Evolutionary conservation across 2,329 filamentous ascomycete genomes (phyloP).

Genomic region (Claviceps africana): DNA sequence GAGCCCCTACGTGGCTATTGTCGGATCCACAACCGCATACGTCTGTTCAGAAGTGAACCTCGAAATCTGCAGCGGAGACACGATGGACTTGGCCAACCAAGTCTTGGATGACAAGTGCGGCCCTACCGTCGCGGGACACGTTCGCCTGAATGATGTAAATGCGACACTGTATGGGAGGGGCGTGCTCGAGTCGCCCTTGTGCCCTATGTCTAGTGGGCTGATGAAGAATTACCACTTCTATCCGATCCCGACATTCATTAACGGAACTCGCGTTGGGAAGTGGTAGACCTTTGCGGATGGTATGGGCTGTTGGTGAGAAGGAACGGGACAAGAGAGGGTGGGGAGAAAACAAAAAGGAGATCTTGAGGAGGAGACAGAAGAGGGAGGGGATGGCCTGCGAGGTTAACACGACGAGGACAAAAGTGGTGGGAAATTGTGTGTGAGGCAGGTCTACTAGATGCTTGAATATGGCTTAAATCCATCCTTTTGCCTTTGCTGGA

Average conservation of each 20-base stretch:
- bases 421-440: not conserved
- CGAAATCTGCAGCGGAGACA: not conserved
- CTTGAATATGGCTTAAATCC: too few species aligned
- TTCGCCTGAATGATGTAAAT: not conserved
- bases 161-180: slow-evolving; percentile 3
- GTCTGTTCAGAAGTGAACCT: not conserved
- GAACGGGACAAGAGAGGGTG: not conserved
- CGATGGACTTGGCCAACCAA: not conserved
- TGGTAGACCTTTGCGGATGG: not conserved
- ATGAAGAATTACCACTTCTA: not conserved
- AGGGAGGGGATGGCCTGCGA: too few species aligned
- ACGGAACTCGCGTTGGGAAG: not conserved
- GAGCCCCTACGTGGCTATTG: not conserved
- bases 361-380: too few species aligned
- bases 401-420: not conserved
- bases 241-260: not conserved
- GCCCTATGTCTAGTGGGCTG: not conserved
- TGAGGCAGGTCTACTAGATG: not conserved
- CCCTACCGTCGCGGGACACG: not conserved
- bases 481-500: not conserved
- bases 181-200: not conserved
- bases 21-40: not conserved
- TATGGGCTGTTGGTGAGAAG: not conserved
- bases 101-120: not conserved
- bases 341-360: too few species aligned